phyloP scores from a whole-genome alignment of 192 early-diverging fungal species.

The Spizellomyces sp. region DNA sequence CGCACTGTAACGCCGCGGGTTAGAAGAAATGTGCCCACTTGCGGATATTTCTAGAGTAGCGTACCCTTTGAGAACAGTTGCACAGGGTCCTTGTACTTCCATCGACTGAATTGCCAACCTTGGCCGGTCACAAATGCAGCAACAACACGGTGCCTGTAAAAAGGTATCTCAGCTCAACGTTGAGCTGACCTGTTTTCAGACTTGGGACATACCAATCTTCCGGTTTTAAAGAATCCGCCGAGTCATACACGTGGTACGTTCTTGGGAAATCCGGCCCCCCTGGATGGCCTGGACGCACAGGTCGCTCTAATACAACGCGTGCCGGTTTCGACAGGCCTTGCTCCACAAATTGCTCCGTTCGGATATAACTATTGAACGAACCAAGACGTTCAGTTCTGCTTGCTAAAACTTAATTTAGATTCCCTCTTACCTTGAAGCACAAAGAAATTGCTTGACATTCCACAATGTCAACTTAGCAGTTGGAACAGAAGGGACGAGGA shows the following conservation, averaged over 20 bases:
- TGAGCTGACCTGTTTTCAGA: background rate
- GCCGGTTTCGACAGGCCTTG: slow-evolving; percentile 68
- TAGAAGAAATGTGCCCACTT: background rate
- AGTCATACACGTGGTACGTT: slow-evolving; percentile 82
- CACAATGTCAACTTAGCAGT: slow-evolving; percentile 85
- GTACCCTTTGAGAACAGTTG: slow-evolving; percentile 76
- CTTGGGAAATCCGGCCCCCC: slow-evolving; percentile 48
- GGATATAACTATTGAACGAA: slow-evolving; percentile 53
- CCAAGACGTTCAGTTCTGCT: no score
- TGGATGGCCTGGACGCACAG: slow-evolving; percentile 36
- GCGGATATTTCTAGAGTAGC: slow-evolving; percentile 1
- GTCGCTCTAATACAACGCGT: slow-evolving; percentile 63
- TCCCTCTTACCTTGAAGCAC: slow-evolving; percentile 66
- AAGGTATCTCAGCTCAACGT: background rate
- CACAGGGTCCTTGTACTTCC: slow-evolving; percentile 83
- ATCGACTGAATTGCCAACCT: slow-evolving; percentile 93
- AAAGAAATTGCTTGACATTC: slow-evolving; percentile 84
- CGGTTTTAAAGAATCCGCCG: slow-evolving; percentile 66
- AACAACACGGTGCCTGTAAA: slow-evolving; percentile 68
- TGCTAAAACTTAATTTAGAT: background rate
- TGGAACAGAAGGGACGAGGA: slow-evolving; percentile 86
- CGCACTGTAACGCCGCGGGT: slow-evolving; percentile 23
- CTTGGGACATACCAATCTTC: slow-evolving; percentile 72
- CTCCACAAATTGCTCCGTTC: slow-evolving; percentile 62
- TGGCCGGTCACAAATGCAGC: slow-evolving; percentile 91